These are phyloP conservation scores for Podospora australis DNA, from an alignment of 495 filamentous ascomycete species.

Conservation along the genomic window DNA sequence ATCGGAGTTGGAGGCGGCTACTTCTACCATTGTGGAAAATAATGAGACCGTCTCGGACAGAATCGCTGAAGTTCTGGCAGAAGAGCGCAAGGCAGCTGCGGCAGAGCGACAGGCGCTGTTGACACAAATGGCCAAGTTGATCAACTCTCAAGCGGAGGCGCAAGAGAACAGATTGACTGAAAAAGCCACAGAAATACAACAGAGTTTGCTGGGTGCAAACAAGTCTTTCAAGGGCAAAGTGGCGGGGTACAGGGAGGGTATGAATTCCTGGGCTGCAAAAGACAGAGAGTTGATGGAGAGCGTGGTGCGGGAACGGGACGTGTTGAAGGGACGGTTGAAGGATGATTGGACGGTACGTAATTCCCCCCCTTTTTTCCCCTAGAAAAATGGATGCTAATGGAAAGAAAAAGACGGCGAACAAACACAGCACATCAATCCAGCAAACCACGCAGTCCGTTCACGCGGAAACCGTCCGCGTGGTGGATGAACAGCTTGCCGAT, in stretches of 20 bases:
- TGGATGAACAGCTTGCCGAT: conserved; percentile 80
- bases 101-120: conserved; percentile 68
- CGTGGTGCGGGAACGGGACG: conserved; percentile 64
- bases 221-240: conserved; percentile 58
- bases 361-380: background rate
- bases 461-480: conserved; percentile 83
- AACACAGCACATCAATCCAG: conserved; percentile 73
- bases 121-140: conserved; percentile 63
- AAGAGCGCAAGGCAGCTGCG: conserved; percentile 69
- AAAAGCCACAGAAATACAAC: conserved; percentile 54
- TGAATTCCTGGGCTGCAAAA: conserved; percentile 68
- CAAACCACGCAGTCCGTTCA: conserved; percentile 79
- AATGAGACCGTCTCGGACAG: conserved; percentile 58
- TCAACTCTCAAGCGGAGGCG: conserved; percentile 64
- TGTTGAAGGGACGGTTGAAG: conserved; percentile 72
- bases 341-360: conserved; percentile 71
- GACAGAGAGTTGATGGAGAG: conserved; percentile 64
- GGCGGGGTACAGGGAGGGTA: conserved; percentile 57
- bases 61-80: conserved; percentile 64
- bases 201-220: conserved; percentile 55
- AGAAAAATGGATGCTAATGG: conserved; percentile 19
- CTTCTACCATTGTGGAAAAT: conserved; percentile 55
- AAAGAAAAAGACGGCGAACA: conserved; percentile 56
- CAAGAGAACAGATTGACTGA: conserved; percentile 66
- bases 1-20: conserved; percentile 61